Percentiles rank a stretch among this genome's conserved stretches.
phyloP scores from a whole-genome alignment of 306 rosid species.

The Trichosanthes truncata region DNA sequence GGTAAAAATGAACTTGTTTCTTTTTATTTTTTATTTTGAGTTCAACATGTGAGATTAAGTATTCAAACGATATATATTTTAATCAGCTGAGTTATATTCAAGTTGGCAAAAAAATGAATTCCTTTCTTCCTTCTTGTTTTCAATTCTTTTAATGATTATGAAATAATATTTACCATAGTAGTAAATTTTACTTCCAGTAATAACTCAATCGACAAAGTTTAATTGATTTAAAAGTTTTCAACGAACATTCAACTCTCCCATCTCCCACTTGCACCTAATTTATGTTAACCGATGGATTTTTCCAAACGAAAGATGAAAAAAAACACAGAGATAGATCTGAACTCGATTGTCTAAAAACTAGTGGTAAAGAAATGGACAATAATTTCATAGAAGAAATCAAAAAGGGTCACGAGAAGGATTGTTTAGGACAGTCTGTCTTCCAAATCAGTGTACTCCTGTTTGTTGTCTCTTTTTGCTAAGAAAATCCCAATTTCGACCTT shows the following conservation, averaged over 20 bases:
- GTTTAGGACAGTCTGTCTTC: constrained; percentile 1
- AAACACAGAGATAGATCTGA: not conserved
- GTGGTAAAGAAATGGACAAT: constrained; percentile 1
- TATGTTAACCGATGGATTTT: too few relatives aligned
- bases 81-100: not conserved
- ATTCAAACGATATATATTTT: too few relatives aligned
- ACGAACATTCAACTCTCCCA: not conserved
- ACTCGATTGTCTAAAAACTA: not conserved
- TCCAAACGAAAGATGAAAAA: not conserved
- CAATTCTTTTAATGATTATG: not conserved
- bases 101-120: too few relatives aligned
- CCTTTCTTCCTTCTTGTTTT: not conserved
- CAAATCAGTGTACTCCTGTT: not conserved
- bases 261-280: not conserved
- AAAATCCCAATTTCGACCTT: constrained; percentile 4
- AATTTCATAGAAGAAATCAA: not conserved
- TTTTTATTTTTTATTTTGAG: too few relatives aligned
- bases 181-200: too few relatives aligned
- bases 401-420: constrained; percentile 1
- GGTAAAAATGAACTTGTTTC: too few relatives aligned
- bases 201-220: not conserved
- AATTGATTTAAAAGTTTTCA: not conserved
- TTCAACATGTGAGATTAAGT: too few relatives aligned
- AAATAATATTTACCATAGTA: not conserved
- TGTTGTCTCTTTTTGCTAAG: not conserved